phyloP scores from a whole-genome alignment of 139 green algal genomes.

The Volvox reticuliferus region DNA sequence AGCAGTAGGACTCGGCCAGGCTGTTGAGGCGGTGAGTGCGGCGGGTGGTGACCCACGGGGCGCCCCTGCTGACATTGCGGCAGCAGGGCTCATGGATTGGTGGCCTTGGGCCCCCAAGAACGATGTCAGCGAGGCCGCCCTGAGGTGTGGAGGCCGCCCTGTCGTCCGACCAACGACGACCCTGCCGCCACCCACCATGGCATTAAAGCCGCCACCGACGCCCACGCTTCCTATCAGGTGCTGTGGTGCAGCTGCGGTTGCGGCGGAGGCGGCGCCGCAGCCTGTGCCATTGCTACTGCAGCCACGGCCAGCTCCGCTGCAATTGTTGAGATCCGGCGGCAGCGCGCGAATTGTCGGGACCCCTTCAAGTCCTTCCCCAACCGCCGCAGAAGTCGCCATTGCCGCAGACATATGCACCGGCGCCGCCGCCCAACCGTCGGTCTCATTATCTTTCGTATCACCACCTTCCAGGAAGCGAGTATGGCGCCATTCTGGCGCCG shows the following conservation, averaged over 20 bases:
- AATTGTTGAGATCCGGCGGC: neutral
- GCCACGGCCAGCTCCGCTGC: neutral
- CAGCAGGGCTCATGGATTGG: neutral
- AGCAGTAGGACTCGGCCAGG: neutral
- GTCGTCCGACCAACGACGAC: conserved; percentile 10
- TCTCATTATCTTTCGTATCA: no score
- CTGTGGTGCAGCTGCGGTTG: neutral
- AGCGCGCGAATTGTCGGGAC: neutral
- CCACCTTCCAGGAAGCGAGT: neutral
- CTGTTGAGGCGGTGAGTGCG: neutral
- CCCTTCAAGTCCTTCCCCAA: neutral
- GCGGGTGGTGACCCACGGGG: neutral
- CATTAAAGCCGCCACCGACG: conserved; percentile 4
- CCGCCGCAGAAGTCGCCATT: neutral
- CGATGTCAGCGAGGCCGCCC: neutral
- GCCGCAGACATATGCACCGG: neutral
- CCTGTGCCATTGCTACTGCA: neutral
- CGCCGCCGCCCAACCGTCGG: neutral
- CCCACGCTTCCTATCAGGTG: neutral
- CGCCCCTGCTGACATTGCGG: neutral
- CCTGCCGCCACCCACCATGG: neutral
- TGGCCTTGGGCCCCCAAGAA: neutral
- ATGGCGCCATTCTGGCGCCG: neutral
- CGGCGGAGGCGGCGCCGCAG: neutral
- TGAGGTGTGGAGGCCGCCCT: neutral